Evolutionary conservation across 441 rosid genomes (phyloP).

Genomic region (Adansonia rubrostipa): DNA sequence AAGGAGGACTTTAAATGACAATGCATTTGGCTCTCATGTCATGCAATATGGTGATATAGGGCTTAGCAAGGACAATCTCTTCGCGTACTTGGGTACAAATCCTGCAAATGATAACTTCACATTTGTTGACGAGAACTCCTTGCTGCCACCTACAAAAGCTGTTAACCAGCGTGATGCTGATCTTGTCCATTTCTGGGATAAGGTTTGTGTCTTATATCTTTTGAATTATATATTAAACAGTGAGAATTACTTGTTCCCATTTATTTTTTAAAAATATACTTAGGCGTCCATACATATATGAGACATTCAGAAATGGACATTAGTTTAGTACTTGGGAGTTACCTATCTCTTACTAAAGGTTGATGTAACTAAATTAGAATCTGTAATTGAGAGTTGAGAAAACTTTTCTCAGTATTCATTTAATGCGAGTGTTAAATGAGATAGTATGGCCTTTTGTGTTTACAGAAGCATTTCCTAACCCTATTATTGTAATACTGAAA

Average conservation of each 20-base stretch:
- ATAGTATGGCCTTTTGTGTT: background rate
- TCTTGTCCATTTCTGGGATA: conserved; percentile 86
- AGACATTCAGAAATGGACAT: background rate
- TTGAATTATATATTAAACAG: background rate
- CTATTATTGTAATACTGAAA: background rate
- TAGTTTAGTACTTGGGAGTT: background rate
- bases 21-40: conserved; percentile 82
- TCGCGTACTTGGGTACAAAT: conserved; percentile 77
- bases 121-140: conserved; percentile 62
- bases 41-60: conserved; percentile 80
- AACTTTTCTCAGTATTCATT: background rate
- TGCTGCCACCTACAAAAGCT: conserved; percentile 56
- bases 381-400: background rate
- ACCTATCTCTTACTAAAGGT: background rate
- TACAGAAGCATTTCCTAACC: background rate
- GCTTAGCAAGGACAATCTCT: conserved; percentile 58
- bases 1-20: conserved; percentile 59
- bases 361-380: background rate
- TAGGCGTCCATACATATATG: background rate
- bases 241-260: background rate
- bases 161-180: conserved; percentile 97
- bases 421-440: background rate
- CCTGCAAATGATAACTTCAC: conserved; percentile 86
- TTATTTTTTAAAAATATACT: background rate
- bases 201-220: conserved; percentile 50